Evolutionary conservation across 176 grass and related monocot genomes (phyloP), one percentile per base, ranked within the genome.

Genomic region (Eragrostis nindensis): DNA sequence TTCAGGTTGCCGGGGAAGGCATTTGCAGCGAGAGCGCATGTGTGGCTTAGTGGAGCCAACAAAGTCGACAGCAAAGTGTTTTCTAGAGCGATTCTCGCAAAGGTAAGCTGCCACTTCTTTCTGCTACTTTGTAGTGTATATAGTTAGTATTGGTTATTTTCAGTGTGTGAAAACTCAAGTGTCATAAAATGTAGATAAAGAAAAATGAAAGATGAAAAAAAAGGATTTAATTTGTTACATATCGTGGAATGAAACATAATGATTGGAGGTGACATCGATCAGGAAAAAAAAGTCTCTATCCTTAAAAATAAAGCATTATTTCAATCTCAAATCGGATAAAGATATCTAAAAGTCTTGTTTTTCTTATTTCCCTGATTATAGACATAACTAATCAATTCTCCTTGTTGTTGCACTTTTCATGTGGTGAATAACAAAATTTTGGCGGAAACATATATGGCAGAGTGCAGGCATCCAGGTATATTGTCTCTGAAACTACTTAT

Each of bases 11-110:
- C 92, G 47, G 95, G 95, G 42, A 86, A 80, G 42, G 88, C 95
- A 36, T 93, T 87, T 78, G 71, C 82, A 80, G 83, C 42, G 60
- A 61, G 84, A 79, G 48, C 57, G 25, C 86, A 98, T 80, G 71
- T 91, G 46, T 98, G 95, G 95, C 90, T 98, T 11, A 85, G 62
- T n/a, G 74, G 90, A 49, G 95, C 95, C 71, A 95, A 90, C 61
- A 76, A 95, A 82, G 92, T 84, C 50, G 88, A 95, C 32, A 98
- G 88, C 88, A 93, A 90, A 79, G 84, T 88, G 9, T 98, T 98
- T 21, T 76, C 82, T 32, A 94, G 96, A 71, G 96, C 96, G 8
- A 98, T 98, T 68, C 96, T 98, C 16, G 96, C 96, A 15, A 98
- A 89, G 90, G 95, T 92, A 71, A 18, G 16, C 5, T 5, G 0